phyloP scores from a whole-genome alignment of 108 stramenopile species.

The Mayamaea pseudoterrestris region DNA sequence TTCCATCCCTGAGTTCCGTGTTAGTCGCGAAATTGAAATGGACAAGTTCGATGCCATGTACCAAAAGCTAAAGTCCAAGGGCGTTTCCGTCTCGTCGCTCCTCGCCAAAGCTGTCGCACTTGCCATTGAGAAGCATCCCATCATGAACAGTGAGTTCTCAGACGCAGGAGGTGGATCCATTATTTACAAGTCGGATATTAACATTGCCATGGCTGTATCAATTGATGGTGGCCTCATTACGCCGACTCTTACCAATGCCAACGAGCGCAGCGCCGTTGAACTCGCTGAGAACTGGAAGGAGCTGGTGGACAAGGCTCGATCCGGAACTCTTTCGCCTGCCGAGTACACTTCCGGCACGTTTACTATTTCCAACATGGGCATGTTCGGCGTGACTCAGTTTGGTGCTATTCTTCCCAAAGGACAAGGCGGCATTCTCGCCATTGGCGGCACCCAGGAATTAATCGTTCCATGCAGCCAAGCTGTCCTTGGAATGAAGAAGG shows the following conservation, averaged over 20 bases:
- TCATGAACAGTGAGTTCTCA: constrained; percentile 88
- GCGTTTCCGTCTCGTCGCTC: constrained; percentile 88
- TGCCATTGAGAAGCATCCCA: constrained; percentile 88
- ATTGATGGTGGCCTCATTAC: constrained; percentile 98
- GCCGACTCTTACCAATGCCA: constrained; percentile 85
- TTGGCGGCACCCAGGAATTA: constrained; percentile 79
- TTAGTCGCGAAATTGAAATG: constrained; percentile 85
- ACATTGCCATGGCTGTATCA: constrained; percentile 97
- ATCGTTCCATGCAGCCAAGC: constrained; percentile 63
- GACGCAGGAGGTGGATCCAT: constrained; percentile 55
- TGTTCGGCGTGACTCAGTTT: constrained; percentile 94
- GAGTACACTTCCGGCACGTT: constrained; percentile 95
- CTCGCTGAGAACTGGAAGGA: constrained; percentile 91
- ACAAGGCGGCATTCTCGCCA: constrained; percentile 87
- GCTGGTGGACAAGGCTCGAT: constrained; percentile 75
- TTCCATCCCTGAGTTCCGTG: constrained; percentile 86
- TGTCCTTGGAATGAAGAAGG: constrained; percentile 82
- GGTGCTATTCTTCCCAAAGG: constrained; percentile 91
- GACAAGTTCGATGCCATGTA: constrained; percentile 89
- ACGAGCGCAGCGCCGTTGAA: constrained; percentile 80
- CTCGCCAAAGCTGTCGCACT: constrained; percentile 92
- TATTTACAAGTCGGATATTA: constrained; percentile 89
- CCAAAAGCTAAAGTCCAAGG: constrained; percentile 81
- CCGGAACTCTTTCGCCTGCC: constrained; percentile 72
- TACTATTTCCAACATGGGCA: constrained; percentile 96